Base-by-base conservation (phyloP, 75 land plant species). In the Isoetes taiwanensis region DNA sequence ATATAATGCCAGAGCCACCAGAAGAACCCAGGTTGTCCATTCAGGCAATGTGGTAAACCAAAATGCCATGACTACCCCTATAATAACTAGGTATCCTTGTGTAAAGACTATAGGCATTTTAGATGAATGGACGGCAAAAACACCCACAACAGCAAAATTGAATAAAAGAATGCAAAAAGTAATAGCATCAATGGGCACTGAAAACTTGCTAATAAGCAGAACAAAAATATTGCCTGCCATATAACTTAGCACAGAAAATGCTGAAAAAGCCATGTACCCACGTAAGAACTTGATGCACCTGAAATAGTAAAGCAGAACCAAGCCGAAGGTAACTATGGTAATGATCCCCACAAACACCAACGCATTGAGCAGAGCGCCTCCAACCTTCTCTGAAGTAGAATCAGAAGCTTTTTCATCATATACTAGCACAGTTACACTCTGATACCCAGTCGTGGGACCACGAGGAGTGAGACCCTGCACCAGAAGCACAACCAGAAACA, bases 1-100 rank as follows among this genome's bases (percentile, higher is more conserved):
- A 67, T 86, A 86, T 5, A 72, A n/a, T 0, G 93, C 87, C 67
- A 86, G 59, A 4, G 93, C 93, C n/a, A 86, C 66, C 27, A 86
- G 71, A 42, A 80, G 57, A 28, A 59, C 38, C 93, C 93, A 86
- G 0, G 93, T 83, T n/a, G 83, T 86, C 93, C 93, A 86, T 27
- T 86, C 87, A 9, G 83, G 84, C 41, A 86, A 56, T 48, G 60
- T 65, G 2, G 87, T 68, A 59, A 83, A 80, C 78, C 81, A 86
- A 25, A 70, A 73, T 23, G 93, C 93, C 19, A 72, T 76, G 30
- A 78, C 54, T 25, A 86, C 53, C 26, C 78, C 86, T 52, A 86
- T 48, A 33, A 41, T 37, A 25, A 86, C 87, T 76, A 73, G 67
- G 62, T 82, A 82, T 11, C 17, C n/a, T 60, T 84, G 89, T 30